phyloP scores from a whole-genome alignment of 1,284 basidiomycete genomes.

The Leccinum fallax region DNA sequence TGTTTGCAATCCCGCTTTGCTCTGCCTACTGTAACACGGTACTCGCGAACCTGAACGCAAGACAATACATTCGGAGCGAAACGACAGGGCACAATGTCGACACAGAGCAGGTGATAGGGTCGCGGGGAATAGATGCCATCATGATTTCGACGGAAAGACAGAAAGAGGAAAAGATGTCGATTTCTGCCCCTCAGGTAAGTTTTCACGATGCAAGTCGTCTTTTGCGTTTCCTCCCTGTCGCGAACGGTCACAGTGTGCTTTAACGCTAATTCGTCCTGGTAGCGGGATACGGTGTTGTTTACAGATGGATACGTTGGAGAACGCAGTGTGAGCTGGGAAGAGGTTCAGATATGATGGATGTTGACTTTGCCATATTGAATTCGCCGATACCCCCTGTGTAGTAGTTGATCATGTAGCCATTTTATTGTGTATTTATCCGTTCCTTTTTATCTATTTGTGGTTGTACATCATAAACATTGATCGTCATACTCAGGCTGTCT shows the following conservation, averaged over 20 bases:
- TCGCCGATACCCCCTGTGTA: background rate
- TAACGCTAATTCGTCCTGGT: background rate
- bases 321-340: background rate
- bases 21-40: conserved; percentile 18
- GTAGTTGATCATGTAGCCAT: background rate
- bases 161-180: background rate
- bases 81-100: background rate
- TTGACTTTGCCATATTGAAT: background rate
- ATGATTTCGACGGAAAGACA: background rate
- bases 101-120: background rate
- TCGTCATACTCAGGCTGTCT: too few relatives aligned
- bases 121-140: background rate
- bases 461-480: too few relatives aligned
- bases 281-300: background rate
- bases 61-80: conserved; percentile 7
- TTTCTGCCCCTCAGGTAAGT: background rate
- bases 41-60: conserved; percentile 4
- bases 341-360: background rate
- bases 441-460: too few relatives aligned
- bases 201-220: background rate
- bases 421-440: too few relatives aligned
- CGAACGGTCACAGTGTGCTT: background rate
- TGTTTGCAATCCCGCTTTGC: conserved; percentile 9
- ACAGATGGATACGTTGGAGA: background rate
- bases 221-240: background rate